Conservation (phyloP, 31 red algal species). For the Asparagopsis taxiformis region DNA sequence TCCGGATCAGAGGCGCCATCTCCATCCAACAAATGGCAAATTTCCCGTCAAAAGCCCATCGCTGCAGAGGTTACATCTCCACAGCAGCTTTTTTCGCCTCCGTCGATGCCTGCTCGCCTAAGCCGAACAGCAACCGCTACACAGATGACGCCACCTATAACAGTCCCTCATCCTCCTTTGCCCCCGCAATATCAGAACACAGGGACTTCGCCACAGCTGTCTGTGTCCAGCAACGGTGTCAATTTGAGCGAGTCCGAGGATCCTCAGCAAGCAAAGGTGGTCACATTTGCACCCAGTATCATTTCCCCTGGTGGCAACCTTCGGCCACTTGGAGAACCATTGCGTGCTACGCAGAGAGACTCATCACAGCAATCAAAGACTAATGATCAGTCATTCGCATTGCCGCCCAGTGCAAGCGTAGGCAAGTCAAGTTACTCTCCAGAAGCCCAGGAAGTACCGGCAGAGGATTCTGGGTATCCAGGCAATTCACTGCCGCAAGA, state of each 20-base stretch:
- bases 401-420: too few species aligned
- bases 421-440: too few species aligned
- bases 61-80: conserved; percentile 35
- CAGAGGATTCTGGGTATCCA: too few species aligned
- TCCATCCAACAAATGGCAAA: conserved; percentile 56
- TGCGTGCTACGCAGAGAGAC: neutral
- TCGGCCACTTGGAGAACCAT: neutral
- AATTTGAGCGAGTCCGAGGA: neutral
- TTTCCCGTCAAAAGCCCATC: conserved; percentile 12
- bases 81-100: conserved; percentile 36
- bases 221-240: conserved; percentile 30
- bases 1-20: conserved; percentile 35
- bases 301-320: conserved; percentile 4
- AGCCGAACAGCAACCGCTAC: conserved; percentile 11
- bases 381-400: too few species aligned
- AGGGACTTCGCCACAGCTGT: conserved; percentile 28
- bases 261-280: conserved; percentile 2
- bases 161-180: neutral
- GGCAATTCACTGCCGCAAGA: conserved; percentile 24
- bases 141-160: conserved; percentile 23
- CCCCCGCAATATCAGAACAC: conserved; percentile 26
- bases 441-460: too few species aligned
- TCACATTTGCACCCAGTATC: conserved; percentile 10
- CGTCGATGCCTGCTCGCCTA: conserved; percentile 36
- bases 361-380: neutral